Base-by-base conservation (phyloP, 805 yeast genomes). In the Geotrichum ghanense region DNA sequence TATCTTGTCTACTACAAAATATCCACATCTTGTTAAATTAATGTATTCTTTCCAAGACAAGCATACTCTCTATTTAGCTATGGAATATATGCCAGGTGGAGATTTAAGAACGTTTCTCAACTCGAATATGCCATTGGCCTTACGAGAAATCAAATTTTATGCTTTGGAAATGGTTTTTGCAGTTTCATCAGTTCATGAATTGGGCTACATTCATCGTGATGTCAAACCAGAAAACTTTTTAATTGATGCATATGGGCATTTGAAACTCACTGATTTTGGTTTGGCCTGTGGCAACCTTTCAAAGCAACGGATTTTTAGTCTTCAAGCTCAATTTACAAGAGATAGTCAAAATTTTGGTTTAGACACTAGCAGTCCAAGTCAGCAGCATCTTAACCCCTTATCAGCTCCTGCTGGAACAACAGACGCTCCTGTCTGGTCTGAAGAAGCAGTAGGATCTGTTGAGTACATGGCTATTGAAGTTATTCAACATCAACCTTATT, bases 81-180 rank as follows among this genome's bases (percentile, higher is more conserved):
- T 92, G 99, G 98, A 92, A 63, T 92, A 84, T 64, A 97, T 92
- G 14, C 97, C 99, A 6, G 99, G 99, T 49, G 99, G 99, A 45
- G 99, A 92, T 62, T 92, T 86, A 70, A 80, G 99, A 61, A 92
- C 98, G 0, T 68, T 92, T 50, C 75, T 92, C 53, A 89, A 88
- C 64, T 90, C 88, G 63, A 89, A 97, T 3, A 95, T 95, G 27
- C 84, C 83, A 48, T 70, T 92, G 55, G 84, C 85, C 50, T 95
- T 97, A 1, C 88, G 94, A 3, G 97, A 92, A 60, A 95, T 97
- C 1, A 76, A 97, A 49, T 92, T 92, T 67, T 92, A 92, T 63
- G 76, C 90, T 53, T 79, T 89, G 52, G 97, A 92, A 66, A 92
- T 92, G 99, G 90, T 92, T 65, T 81, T 87, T 41, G 85, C 97